phyloP scores from a whole-genome alignment of 495 filamentous ascomycete species.

The Podospora sp. region DNA sequence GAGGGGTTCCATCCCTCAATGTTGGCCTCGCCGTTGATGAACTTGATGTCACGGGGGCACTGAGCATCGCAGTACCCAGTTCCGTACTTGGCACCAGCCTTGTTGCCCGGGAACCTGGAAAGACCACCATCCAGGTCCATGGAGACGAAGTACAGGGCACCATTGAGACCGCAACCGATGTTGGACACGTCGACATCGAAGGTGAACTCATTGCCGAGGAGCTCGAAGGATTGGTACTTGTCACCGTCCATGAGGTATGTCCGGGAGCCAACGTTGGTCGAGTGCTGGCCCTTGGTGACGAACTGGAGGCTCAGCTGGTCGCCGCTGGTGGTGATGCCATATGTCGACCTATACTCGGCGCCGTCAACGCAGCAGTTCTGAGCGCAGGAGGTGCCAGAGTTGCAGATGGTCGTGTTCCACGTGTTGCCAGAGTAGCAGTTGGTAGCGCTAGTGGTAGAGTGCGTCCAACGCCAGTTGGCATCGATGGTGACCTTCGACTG shows the following conservation, averaged over 20 bases:
- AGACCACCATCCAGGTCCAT: conserved; percentile 59
- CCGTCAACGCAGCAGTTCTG: conserved; percentile 52
- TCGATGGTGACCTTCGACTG: conserved; percentile 50
- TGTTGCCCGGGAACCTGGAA: conserved; percentile 51
- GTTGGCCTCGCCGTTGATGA: conserved; percentile 57
- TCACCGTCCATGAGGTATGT: conserved; percentile 58
- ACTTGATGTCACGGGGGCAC: conserved; percentile 54
- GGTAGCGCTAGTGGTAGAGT: conserved; percentile 35
- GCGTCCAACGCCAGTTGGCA: conserved; percentile 58
- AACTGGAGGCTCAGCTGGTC: conserved; percentile 55
- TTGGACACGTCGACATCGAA: conserved; percentile 49
- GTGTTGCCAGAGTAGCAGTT: conserved; percentile 58
- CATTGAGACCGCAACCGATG: conserved; percentile 54
- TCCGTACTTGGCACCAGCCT: conserved; percentile 61
- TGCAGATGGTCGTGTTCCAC: conserved; percentile 49
- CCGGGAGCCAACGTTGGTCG: conserved; percentile 56
- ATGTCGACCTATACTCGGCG: conserved; percentile 51
- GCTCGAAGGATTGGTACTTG: conserved; percentile 49
- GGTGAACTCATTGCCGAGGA: conserved; percentile 46
- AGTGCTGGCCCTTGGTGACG: conserved; percentile 54
- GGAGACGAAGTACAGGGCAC: conserved; percentile 57
- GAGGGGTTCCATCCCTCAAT: conserved; percentile 60
- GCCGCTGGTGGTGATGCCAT: conserved; percentile 52
- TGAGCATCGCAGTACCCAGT: conserved; percentile 60
- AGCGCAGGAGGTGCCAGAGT: conserved; percentile 41